Evolutionary conservation across 2,329 filamentous ascomycete genomes (phyloP), one percentile per base, ranked within the genome.

Genomic region (Seiridium unicorne): DNA sequence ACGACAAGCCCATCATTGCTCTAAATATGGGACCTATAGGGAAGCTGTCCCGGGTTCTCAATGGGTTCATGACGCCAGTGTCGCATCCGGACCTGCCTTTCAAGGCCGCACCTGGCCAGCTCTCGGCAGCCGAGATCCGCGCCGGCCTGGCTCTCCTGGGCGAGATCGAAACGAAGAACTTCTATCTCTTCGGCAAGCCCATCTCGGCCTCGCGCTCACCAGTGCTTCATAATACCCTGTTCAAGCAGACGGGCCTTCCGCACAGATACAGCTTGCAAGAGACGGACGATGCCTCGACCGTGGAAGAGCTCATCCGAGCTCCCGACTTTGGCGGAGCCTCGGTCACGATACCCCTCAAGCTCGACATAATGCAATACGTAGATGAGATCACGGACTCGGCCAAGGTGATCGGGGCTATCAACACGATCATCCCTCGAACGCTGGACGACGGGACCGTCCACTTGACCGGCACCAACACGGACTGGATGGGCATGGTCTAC

Each of bases 1-100:
- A 96, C 70, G 82, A 89, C 57, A 87, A 88, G n/a, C 94, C 93
- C 1, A 78, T 99, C 59, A 97, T 99, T 67, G 92, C 91, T 1
- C 90, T 99, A 72, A 99, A 99, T 76, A 98, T 99, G 94, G 93
- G 94, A 36, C 81, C 86, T 53, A 80, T 85, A 34, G 95, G 95
- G 54, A 95, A 97, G 77, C 83, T 97, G 47, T 97, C 92, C 70
- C 89, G 95, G 40, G 89, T 99, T 49, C 79, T 96, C 61, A 99
- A 99, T 75, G 82, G 85, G 36, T 98, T 98, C 80, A 87, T 99
- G 79, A 98, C 95, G 0, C 95, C 95, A 0, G 95, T 99, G 11
- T 93, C 92, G 3, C 95, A 98, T 73, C 91, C 92, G 1, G 84
- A 84, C 10, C 81, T 98, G n/a, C 93, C 94, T 0, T 92, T 93